Evolutionary conservation across 306 rosid genomes (phyloP).

Genomic region (Sindora glabra): DNA sequence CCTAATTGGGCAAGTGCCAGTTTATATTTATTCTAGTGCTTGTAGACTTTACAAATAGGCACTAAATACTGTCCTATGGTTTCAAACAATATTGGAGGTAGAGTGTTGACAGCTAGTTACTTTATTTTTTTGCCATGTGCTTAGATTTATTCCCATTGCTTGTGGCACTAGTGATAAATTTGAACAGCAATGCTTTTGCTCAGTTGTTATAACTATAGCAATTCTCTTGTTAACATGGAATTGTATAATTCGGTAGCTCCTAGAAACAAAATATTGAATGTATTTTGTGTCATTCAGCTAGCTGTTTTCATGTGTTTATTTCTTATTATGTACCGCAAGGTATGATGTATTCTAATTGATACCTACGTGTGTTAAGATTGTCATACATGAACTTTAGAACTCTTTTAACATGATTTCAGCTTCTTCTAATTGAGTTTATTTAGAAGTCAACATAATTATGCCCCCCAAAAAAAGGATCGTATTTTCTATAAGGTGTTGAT

Average conservation of each 20-base stretch:
- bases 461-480: too few relatives aligned
- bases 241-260: too few relatives aligned
- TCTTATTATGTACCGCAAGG: neutral
- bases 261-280: too few relatives aligned
- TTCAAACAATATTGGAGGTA: constrained; percentile 64
- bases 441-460: neutral
- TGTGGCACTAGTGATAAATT: neutral
- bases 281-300: too few relatives aligned
- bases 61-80: constrained; percentile 69
- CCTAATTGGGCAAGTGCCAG: too few relatives aligned
- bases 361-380: neutral
- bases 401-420: neutral
- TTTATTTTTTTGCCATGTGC: constrained; percentile 9
- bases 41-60: constrained; percentile 79
- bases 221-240: neutral
- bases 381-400: neutral
- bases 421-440: neutral
- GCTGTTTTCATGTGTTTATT: neutral
- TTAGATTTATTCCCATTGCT: neutral
- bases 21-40: neutral
- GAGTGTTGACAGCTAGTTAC: neutral
- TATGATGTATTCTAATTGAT: too few relatives aligned
- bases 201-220: neutral
- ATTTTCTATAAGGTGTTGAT: constrained; percentile 1
- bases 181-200: neutral